Base-by-base conservation (phyloP, 257 asterid species). In the Forsythia suspensa region DNA sequence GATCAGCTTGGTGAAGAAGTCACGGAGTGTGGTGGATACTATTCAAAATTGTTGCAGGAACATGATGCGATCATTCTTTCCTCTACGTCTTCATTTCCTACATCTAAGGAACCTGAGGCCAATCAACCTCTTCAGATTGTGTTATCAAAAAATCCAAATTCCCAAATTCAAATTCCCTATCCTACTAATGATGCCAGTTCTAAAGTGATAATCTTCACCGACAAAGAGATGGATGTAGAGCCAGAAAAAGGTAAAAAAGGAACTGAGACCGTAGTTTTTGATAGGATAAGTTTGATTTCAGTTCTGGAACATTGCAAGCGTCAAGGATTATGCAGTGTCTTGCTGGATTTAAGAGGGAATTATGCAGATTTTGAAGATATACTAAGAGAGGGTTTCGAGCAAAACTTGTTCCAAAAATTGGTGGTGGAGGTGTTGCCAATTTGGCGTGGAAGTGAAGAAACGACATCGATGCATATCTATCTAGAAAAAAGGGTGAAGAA, bases 1-100 rank as follows among this genome's bases (percentile, higher is more conserved):
- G 82, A 92, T 86, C 90, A 83, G 80, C 81, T 91, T 12, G 90
- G 93, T 66, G 88, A 86, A 42, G 90, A 80, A 74, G 98, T 86
- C 76, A 52, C 21, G 6, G 90, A 91, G 65, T 73, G 86, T 76
- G 97, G 96, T 34, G 98, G 97, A 73, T 94, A 93, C 79, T 93
- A 96, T 88, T 96, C 99, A 16, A 89, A 86, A 76, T 78, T 96
- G 80, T 75, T 96, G 83, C 97, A 96, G 79, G 98, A 96, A 82
- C 86, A 91, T 67, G 99, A 96, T 70, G 97, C 94, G 5, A 57
- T 93, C 21, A 73, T 92, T 42, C 86, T 89, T 77, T 82, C 97
- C 69, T 84, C 91, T 0, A 38, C 76, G 1, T 63, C 79, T 34
- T 80, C 81, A n/a, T 12, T 84, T 69, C 91, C 89, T 3, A 57